Evolutionary conservation across 176 grass and related monocot species (phyloP).

Genomic region (Phragmites australis): DNA sequence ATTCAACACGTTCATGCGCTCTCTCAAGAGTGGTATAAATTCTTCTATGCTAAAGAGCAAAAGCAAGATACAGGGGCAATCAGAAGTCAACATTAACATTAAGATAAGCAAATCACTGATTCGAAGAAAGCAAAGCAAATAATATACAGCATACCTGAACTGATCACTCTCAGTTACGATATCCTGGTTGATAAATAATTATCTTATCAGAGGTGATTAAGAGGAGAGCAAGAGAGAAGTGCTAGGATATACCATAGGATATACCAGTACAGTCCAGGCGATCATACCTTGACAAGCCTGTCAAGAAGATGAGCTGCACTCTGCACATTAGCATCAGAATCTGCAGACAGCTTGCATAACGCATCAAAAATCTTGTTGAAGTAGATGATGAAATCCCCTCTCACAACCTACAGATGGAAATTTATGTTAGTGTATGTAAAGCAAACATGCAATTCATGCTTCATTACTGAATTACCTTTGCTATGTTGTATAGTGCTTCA

Average conservation of each 20-base stretch:
- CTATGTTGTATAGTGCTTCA: conserved; percentile 99
- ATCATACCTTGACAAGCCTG: conserved; percentile 86
- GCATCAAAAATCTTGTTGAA: conserved; percentile 99
- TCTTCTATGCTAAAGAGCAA: conserved; percentile 95
- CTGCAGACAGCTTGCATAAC: conserved; percentile 93
- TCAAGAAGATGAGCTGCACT: conserved; percentile 99
- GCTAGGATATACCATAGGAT: not conserved
- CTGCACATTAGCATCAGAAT: conserved; percentile 95
- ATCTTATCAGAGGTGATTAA: conserved; percentile 40
- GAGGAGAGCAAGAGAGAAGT: not conserved
- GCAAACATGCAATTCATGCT: not conserved
- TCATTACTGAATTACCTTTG: conserved; percentile 66
- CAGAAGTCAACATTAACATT: conserved; percentile 25
- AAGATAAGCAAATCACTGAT: conserved; percentile 32
- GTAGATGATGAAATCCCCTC: conserved; percentile 94
- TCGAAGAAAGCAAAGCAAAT: conserved; percentile 1
- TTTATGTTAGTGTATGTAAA: conserved; percentile 11
- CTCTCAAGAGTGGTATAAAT: conserved; percentile 99
- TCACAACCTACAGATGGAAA: conserved; percentile 73
- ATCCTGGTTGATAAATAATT: conserved; percentile 65
- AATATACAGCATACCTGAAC: conserved; percentile 67
- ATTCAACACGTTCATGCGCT: conserved; percentile 99
- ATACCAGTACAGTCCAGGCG: not conserved
- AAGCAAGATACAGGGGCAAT: conserved; percentile 34
- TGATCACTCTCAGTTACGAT: conserved; percentile 99